These are phyloP conservation scores for Eimeria necatrix DNA, from an alignment of 169 alveolate genomes.

Conservation along the genomic window DNA sequence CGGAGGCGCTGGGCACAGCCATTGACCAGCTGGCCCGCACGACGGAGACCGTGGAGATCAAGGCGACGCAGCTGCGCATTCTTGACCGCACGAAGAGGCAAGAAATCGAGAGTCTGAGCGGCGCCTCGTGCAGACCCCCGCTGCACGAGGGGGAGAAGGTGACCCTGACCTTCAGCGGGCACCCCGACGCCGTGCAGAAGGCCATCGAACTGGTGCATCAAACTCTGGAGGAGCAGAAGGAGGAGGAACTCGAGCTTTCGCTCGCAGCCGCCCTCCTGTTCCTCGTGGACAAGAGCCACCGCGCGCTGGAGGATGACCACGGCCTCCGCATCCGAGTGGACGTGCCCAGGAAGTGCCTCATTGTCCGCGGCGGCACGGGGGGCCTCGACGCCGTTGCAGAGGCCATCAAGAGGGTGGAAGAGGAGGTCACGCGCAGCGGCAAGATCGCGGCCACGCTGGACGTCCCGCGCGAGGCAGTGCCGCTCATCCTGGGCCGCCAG, in stretches of 20 bases:
- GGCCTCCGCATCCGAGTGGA: constrained; percentile 65
- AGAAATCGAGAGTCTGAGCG: constrained; percentile 61
- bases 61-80: constrained; percentile 69
- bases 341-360: constrained; percentile 43
- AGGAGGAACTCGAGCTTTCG: constrained; percentile 65
- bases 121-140: constrained; percentile 60
- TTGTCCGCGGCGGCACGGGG: constrained; percentile 24
- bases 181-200: constrained; percentile 64
- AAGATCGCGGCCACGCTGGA: constrained; percentile 22
- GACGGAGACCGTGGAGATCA: constrained; percentile 59
- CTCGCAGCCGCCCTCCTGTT: constrained; percentile 61
- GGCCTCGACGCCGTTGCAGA: constrained; percentile 2
- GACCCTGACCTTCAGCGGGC: constrained; percentile 72
- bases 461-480: constrained; percentile 74
- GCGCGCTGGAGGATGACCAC: constrained; percentile 60
- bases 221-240: constrained; percentile 60
- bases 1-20: constrained; percentile 31
- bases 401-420: constrained; percentile 65
- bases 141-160: constrained; percentile 31
- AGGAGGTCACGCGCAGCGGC: constrained; percentile 62
- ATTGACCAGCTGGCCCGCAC: constrained; percentile 66
- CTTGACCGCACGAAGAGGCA: constrained; percentile 45
- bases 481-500: constrained; percentile 78
- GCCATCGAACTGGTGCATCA: constrained; percentile 54
- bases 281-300: constrained; percentile 36